Base-by-base conservation (phyloP, 108 stramenopile genomes). In the Discostella stelligeroides region DNA sequence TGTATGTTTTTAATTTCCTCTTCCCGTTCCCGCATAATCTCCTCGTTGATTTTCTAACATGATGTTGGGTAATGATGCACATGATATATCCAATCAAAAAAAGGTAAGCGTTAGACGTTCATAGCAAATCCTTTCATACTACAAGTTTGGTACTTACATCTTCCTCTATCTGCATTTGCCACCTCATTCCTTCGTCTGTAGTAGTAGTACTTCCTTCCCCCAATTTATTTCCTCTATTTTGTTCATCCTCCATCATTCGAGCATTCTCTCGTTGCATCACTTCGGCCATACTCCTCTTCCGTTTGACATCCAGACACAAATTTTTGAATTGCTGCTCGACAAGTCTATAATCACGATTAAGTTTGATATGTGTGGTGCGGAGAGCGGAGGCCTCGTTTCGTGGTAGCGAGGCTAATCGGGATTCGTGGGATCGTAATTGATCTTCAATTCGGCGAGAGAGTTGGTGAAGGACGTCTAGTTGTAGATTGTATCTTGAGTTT, bases 21-120 rank as follows among this genome's bases (percentile, higher is more conserved):
- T 68, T 95, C 95, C 6, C 95, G 82, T 69, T 95, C 95, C 9
- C 90, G 74, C 87, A 95, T 88, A 51, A 92, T 88, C 75, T 91
- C 86, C 77, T 89, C 89, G 25, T 85, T 78, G 63, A 91, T 66
- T 81, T 72, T 68, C 87, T 86, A 34, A 34, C 6, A 6, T 34
- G 34, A 5, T 34, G n/a, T n/a, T n/a, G n/a, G 65, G 13, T 25
- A 12, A 47, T 2, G 24, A 23, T 34, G 55, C 38, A n/a, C 39
- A 56, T 14, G 4, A 7, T 53, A 14, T 54, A 6, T 49, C 20
- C 51, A 15, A 9, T 17, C 18, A 20, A 40, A 68, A 27, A 38
- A 68, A 50, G 20, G 15, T 49, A 49, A 18, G 58, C 0, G 66
- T 18, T 15, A 40, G 68, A 4, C 47, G 21, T 37, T 14, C 9